phyloP scores from a whole-genome alignment of 2,329 filamentous ascomycete species.

The Xylaria sp. region DNA sequence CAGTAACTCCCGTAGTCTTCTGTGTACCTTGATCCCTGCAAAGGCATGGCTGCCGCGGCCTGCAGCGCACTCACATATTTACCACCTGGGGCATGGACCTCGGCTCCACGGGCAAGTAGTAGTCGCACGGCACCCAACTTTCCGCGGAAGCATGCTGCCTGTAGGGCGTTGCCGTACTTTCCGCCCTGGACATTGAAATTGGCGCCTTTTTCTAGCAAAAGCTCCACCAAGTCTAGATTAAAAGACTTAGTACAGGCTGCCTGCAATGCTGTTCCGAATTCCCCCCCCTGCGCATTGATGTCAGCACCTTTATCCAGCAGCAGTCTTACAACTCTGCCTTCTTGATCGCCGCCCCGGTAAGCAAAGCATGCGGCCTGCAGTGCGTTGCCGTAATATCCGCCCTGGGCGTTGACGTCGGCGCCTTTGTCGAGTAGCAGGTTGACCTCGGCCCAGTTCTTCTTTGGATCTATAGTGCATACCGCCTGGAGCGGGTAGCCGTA shows the following conservation, averaged over 20 bases:
- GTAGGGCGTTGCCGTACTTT: neutral
- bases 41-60: neutral
- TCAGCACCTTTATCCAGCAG: neutral
- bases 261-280: conserved; percentile 5
- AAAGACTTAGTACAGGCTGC: neutral
- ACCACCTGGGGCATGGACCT: conserved; percentile 3
- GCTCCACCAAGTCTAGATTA: neutral
- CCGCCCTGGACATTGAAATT: conserved; percentile 4
- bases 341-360: neutral
- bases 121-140: neutral
- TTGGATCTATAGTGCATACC: neutral
- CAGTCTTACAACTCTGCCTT: neutral
- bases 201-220: conserved; percentile 9
- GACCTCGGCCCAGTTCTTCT: neutral
- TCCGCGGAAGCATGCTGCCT: neutral
- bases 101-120: conserved; percentile 4
- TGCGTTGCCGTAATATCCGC: conserved; percentile 1
- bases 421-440: neutral
- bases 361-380: conserved; percentile 1
- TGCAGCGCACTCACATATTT: neutral
- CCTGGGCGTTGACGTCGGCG: conserved; percentile 8
- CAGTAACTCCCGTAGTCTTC: too few species aligned
- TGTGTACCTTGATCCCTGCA: too few species aligned
- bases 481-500: conserved; percentile 4
- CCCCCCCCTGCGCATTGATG: neutral